A percentile compares a stretch with the other conserved stretches of the same genome.
Conservation (phyloP, 2,329 filamentous ascomycete genomes). For the Ophiosphaerella korrae region DNA sequence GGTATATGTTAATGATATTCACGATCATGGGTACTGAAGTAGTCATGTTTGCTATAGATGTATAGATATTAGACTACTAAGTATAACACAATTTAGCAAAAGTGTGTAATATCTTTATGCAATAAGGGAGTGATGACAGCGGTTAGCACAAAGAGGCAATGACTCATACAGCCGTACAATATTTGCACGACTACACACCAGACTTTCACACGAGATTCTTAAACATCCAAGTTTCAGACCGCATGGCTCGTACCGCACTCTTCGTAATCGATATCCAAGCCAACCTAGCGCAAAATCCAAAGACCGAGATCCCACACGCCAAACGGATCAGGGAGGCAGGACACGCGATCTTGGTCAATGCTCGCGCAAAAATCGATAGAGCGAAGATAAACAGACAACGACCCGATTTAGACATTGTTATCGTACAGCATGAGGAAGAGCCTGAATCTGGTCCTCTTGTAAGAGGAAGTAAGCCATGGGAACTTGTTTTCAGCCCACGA, state of each 20-base stretch:
- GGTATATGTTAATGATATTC: too few relatives aligned
- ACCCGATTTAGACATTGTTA: conserved; percentile 4
- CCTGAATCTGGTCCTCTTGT: conserved; percentile 5
- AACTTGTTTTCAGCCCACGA: conserved; percentile 9
- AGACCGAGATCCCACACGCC: conserved; percentile 4
- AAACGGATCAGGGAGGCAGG: conserved; percentile 2
- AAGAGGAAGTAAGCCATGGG: conserved; percentile 9
- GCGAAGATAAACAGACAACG: neutral
- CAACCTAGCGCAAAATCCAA: neutral
- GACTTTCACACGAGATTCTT: neutral
- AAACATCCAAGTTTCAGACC: neutral
- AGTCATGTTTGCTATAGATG: too few relatives aligned
- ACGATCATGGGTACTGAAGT: too few relatives aligned
- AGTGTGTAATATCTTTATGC: too few relatives aligned
- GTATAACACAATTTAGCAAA: too few relatives aligned
- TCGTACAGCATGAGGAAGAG: conserved; percentile 17
- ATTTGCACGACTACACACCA: neutral
- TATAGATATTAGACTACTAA: too few relatives aligned
- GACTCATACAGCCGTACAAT: neutral
- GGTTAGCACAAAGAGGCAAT: neutral
- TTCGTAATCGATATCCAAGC: conserved; percentile 15
- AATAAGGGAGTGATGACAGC: too few relatives aligned
- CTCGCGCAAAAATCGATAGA: conserved; percentile 3
- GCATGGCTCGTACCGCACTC: conserved; percentile 14
- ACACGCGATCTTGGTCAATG: neutral